Base-by-base conservation (phyloP, 495 filamentous ascomycete genomes). In the Bathelium albidoporum region DNA sequence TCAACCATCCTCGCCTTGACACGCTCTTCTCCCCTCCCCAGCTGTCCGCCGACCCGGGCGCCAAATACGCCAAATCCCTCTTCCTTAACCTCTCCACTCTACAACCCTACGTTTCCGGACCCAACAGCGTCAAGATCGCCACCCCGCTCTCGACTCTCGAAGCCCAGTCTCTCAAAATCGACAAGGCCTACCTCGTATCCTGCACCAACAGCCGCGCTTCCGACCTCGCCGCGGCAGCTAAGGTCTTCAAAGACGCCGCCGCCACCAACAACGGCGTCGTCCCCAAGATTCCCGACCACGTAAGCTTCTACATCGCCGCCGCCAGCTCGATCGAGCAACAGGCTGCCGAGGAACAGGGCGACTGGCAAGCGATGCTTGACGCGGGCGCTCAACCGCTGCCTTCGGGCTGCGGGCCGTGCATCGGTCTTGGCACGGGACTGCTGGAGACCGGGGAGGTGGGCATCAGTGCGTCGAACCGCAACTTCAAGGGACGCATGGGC, bases 401-500 rank as follows among this genome's bases (percentile, higher is more conserved):
- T 0, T 80, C 91, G 1, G 89, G 89, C 0, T 97, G 93, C 68
- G 91, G 89, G 1, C 88, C 89, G 1, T 97, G 93, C 72, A 97
- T 98, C 64, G 93, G 94, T 2, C 82, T 97, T 5, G 89, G 91
- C 3, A 87, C 84, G 0, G 92, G 93, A 10, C 79, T 96, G 0
- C 81, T 97, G 0, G 88, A 96, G 69, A 81, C 84, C 11, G 89
- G 89, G 1, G 90, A 96, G 75, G 85, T 93, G 31, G 92, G 93
- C n/a, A 95, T 96, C 70, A 87, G 82, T 65, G 89, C 90, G 0
- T 87, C 82, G 59, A 96, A 97, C 78, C 85, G 93, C 22, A 96
- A 96, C 74, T 96, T 95, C 80, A 92, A 94, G 75, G 92, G 90
- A 0, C 84, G 93, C 24, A 96, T 96, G 91, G 92, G 93, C 2